A percentile compares a stretch with the other conserved stretches of the same genome.
These are phyloP conservation scores for Hygrophorus russula DNA, from an alignment of 768 basidiomycete species.

Conservation along the genomic window DNA sequence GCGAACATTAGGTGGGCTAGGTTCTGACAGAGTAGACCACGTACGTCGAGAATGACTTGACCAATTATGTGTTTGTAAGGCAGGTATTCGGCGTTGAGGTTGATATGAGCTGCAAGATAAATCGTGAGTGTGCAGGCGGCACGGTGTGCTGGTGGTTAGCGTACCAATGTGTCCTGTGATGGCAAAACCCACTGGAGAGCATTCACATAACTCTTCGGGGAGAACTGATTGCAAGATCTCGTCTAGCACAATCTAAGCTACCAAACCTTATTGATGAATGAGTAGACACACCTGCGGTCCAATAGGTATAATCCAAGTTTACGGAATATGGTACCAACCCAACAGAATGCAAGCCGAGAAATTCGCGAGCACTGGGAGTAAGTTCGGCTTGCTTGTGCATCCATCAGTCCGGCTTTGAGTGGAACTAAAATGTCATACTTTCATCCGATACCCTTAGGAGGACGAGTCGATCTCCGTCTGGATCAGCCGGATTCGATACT, in stretches of 20 bases:
- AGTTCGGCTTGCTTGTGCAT: conserved; percentile 57
- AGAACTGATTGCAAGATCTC: conserved; percentile 77
- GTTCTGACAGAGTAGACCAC: conserved; percentile 15
- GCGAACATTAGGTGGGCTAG: neutral
- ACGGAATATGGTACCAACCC: conserved; percentile 51
- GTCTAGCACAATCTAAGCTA: conserved; percentile 31
- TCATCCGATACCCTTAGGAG: conserved; percentile 49
- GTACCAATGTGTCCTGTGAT: conserved; percentile 84
- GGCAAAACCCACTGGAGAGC: conserved; percentile 81
- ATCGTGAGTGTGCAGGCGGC: neutral
- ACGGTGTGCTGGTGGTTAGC: conserved; percentile 10
- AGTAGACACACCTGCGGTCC: conserved; percentile 59
- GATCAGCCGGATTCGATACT: conserved; percentile 34
- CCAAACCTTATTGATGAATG: neutral
- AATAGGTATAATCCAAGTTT: conserved; percentile 73
- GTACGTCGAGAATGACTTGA: conserved; percentile 81
- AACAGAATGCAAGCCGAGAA: conserved; percentile 43
- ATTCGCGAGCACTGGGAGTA: conserved; percentile 38
- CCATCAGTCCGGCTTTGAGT: conserved; percentile 11
- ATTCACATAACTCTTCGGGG: conserved; percentile 66
- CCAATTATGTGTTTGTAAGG: conserved; percentile 90
- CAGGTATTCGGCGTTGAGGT: conserved; percentile 81
- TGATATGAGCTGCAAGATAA: conserved; percentile 64
- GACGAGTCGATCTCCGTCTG: conserved; percentile 47
- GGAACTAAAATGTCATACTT: conserved; percentile 31